Conservation (phyloP, 2,329 filamentous ascomycete species). For the Xylariomycetidae sp. region DNA sequence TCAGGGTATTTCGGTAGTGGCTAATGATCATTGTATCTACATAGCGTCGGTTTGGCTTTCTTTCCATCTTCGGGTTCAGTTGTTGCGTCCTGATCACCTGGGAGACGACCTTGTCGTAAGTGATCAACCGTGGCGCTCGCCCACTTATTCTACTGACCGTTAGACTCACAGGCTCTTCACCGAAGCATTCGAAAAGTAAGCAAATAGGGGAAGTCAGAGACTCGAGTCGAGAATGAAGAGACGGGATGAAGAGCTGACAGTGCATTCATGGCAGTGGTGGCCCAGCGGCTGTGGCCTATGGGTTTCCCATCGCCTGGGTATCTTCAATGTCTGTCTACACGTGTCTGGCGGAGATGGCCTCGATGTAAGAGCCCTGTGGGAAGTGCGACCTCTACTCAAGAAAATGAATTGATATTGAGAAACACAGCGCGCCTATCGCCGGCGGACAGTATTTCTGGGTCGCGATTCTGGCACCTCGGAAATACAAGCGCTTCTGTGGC, state of each 20-base stretch:
- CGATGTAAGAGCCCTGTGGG: slow-evolving; percentile 12
- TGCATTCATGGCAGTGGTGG: slow-evolving; percentile 8
- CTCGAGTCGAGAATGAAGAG: background rate
- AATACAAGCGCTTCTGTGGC: slow-evolving; percentile 13
- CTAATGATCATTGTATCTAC: no score
- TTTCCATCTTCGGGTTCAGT: slow-evolving; percentile 15
- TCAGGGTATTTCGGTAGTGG: no score
- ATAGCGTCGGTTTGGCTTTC: slow-evolving; percentile 16
- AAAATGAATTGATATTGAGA: no score
- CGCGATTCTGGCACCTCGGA: slow-evolving; percentile 11
- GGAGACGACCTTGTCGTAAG: slow-evolving; percentile 13
- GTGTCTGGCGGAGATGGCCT: slow-evolving; percentile 15
- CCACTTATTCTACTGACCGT: slow-evolving; percentile 2
- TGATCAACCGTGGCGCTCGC: slow-evolving; percentile 1
- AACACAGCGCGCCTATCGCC: slow-evolving; percentile 13
- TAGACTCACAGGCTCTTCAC: slow-evolving; percentile 7
- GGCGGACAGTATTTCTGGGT: slow-evolving; percentile 16
- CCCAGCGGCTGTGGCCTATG: slow-evolving; percentile 13
- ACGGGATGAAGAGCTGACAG: slow-evolving; percentile 2
- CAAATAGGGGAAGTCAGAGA: no score
- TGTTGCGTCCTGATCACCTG: slow-evolving; percentile 16
- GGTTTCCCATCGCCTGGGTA: slow-evolving; percentile 14
- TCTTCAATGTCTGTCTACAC: slow-evolving; percentile 13
- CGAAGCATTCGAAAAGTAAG: slow-evolving; percentile 10
- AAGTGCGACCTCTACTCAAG: no score